Percentiles rank a stretch among this genome's conserved stretches.
Conservation (phyloP, 345 rosid species). For the Pistacia integerrima region DNA sequence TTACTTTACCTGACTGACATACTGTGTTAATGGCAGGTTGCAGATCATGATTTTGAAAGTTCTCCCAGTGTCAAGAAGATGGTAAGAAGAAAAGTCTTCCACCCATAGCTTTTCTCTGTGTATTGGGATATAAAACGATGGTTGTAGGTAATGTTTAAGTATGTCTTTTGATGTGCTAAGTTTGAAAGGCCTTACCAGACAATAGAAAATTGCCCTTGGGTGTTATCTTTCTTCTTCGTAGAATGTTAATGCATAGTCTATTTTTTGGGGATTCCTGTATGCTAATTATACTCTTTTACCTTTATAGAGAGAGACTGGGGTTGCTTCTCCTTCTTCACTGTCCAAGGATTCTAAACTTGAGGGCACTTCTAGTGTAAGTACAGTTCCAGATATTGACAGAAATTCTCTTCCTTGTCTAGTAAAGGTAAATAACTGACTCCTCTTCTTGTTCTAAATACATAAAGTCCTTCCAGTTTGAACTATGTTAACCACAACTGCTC, state of each 20-base stretch:
- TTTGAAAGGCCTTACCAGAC: neutral
- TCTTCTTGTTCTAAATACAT: neutral
- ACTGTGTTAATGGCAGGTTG: slow-evolving; percentile 43
- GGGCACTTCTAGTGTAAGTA: slow-evolving; percentile 26
- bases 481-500: neutral
- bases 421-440: slow-evolving; percentile 43
- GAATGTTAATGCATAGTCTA: neutral
- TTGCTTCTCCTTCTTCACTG: slow-evolving; percentile 45
- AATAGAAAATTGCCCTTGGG: neutral
- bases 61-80: slow-evolving; percentile 63
- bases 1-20: slow-evolving; percentile 7
- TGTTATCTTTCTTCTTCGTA: neutral
- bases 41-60: slow-evolving; percentile 35
- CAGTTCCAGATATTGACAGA: slow-evolving; percentile 25
- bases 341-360: slow-evolving; percentile 27
- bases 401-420: slow-evolving; percentile 70
- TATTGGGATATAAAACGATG: neutral
- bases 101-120: neutral
- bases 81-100: slow-evolving; percentile 42
- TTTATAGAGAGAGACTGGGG: slow-evolving; percentile 61
- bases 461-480: neutral
- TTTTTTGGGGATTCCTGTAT: neutral
- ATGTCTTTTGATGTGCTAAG: neutral
- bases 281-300: slow-evolving; percentile 12
- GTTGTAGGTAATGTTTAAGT: neutral